phyloP scores from a whole-genome alignment of 2,329 filamentous ascomycete genomes.

The Penicillium sp. region DNA sequence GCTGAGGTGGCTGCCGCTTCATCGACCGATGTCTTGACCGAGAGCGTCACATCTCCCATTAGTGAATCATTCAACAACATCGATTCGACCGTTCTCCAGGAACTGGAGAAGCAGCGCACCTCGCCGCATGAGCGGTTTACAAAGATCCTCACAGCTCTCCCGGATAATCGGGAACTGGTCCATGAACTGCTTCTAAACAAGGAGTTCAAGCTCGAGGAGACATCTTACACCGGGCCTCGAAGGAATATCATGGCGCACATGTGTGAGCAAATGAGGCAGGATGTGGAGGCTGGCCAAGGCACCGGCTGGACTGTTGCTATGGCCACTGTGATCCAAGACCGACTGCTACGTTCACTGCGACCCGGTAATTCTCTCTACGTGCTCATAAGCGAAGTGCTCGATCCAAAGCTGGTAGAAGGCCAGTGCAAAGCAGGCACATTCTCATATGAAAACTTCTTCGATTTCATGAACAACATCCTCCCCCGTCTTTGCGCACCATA shows the following conservation, averaged over 20 bases:
- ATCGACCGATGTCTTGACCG: constrained; percentile 38
- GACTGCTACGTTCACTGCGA: constrained; percentile 62
- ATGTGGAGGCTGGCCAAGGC: constrained; percentile 60
- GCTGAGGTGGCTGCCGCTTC: constrained; percentile 43
- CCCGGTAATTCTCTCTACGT: constrained; percentile 65
- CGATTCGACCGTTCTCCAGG: constrained; percentile 38
- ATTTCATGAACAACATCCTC: constrained; percentile 65
- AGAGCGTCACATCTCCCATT: constrained; percentile 44
- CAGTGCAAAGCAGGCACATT: constrained; percentile 65
- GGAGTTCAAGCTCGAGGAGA: constrained; percentile 63
- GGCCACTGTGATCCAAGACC: constrained; percentile 67
- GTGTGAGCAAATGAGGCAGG: constrained; percentile 62
- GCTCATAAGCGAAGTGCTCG: constrained; percentile 64
- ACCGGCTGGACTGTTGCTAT: constrained; percentile 67
- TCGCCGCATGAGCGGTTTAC: constrained; percentile 49
- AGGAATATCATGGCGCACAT: constrained; percentile 63
- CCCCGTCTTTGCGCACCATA: constrained; percentile 69
- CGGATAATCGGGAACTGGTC: constrained; percentile 64
- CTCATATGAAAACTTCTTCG: constrained; percentile 67
- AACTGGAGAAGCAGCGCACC: constrained; percentile 38
- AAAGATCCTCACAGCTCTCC: constrained; percentile 63
- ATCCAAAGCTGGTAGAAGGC: constrained; percentile 60
- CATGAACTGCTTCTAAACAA: constrained; percentile 69
- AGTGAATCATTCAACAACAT: constrained; percentile 46
- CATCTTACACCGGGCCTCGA: constrained; percentile 54